Percentiles rank a stretch among this genome's conserved stretches.
Evolutionary conservation across 345 rosid species (phyloP).

Genomic region (Salix brachista): DNA sequence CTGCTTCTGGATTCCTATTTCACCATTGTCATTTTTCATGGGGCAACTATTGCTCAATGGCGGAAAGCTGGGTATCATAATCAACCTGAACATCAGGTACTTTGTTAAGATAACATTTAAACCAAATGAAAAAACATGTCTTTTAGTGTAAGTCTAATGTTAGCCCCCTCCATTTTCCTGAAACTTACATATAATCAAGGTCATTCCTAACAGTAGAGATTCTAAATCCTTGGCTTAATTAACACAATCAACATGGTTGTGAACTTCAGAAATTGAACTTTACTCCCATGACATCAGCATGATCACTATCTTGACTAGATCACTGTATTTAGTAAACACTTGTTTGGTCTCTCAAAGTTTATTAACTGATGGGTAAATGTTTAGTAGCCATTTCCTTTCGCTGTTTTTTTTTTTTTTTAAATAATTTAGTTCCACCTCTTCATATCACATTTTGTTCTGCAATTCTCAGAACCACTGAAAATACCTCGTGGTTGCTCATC

Average conservation of each 20-base stretch:
- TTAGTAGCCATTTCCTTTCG: background rate
- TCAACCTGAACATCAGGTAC: slow-evolving; percentile 90
- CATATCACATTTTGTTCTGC: background rate
- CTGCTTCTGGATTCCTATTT: slow-evolving; percentile 84
- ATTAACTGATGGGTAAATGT: background rate
- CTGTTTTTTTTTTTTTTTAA: too few relatives aligned
- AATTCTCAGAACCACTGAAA: too few relatives aligned
- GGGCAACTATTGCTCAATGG: slow-evolving; percentile 93
- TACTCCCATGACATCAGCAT: background rate
- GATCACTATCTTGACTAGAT: background rate
- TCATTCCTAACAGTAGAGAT: background rate
- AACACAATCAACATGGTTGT: background rate
- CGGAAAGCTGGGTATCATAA: slow-evolving; percentile 86
- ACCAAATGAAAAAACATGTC: background rate
- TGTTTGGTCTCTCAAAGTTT: background rate
- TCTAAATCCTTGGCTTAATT: background rate
- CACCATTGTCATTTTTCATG: slow-evolving; percentile 83
- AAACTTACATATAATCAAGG: background rate
- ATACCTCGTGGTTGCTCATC: too few relatives aligned
- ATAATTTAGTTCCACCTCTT: background rate
- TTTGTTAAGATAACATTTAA: slow-evolving; percentile 1
- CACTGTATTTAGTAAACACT: background rate
- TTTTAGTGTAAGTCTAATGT: too few relatives aligned
- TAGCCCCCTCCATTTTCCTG: background rate
- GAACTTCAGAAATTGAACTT: background rate